Evolutionary conservation across 2,329 filamentous ascomycete genomes (phyloP), one percentile per base, ranked within the genome.

Genomic region (Coccinonectria pachysandricola): DNA sequence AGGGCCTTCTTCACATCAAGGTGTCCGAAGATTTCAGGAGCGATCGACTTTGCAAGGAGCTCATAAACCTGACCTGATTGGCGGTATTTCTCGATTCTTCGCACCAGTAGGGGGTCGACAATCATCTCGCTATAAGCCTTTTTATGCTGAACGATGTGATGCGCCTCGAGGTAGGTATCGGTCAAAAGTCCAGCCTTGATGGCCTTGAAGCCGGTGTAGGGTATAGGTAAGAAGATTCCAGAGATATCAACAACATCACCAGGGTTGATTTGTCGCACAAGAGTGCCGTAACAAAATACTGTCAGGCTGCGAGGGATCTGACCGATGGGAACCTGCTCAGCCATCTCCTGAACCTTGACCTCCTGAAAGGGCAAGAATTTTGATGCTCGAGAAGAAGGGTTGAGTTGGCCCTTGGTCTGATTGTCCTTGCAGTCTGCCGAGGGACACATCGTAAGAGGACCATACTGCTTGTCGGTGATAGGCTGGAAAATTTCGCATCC

Each of bases 291-390:
- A 56, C 86, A 94, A 46, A 93, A 73, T 12, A 98, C 64, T 0
- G 88, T 96, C 36, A 98, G 62, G 31, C 85, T 85, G 32, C 91
- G 75, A 16, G 91, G 91, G 45, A 98, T 98, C 52, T 98, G 91
- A 26, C 91, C 91, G 38, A 98, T 92, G 6, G 91, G 91, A 0
- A 98, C 91, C 55, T 98, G 91, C 53, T 98, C 91, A n/a, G 91
- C 86, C 75, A 96, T 84, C 53, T 98, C 91, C 57, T 98, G 91
- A 30, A 98, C 86, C 62, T 96, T 96, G 57, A 96, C 76, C 57
- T 98, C 91, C 56, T 98, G 91, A 64, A 98, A 98, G 4, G 91
- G 86, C 47, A 94, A 62, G 50, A 96, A 98, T 49, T 96, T 98
- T 26, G 87, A 95, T 1, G 88, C 91, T 45, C 91, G 74, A n/a